Percentiles rank a stretch among this genome's conserved stretches.
Conservation (phyloP, 371 early-diverging fungal genomes). For the Haplosporangium sp. region DNA sequence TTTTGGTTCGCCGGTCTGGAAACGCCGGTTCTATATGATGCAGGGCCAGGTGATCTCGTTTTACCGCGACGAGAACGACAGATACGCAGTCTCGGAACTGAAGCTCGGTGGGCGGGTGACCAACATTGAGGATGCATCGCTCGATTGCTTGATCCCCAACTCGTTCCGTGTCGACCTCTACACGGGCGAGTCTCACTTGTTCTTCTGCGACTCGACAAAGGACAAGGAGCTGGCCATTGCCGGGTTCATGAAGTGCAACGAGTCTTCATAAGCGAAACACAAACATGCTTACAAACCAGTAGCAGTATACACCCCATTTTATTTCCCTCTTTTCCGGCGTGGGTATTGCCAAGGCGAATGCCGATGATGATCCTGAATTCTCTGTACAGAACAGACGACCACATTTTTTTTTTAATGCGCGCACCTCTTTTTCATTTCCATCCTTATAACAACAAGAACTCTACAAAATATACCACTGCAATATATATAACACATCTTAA, state of each 20-base stretch:
- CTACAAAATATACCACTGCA: no score
- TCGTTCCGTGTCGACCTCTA: slow-evolving; percentile 54
- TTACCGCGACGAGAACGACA: slow-evolving; percentile 60
- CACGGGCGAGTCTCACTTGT: slow-evolving; percentile 55
- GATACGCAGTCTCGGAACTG: slow-evolving; percentile 58
- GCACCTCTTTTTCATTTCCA: no score
- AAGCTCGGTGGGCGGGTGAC: slow-evolving; percentile 55
- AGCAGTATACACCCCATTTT: no score
- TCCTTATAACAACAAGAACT: no score
- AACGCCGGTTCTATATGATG: slow-evolving; percentile 62
- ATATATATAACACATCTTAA: no score
- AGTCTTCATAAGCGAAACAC: slow-evolving; percentile 34
- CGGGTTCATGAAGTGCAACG: slow-evolving; percentile 56
- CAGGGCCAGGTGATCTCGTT: slow-evolving; percentile 53
- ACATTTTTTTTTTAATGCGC: no score
- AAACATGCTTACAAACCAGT: no score
- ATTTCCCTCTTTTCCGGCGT: no score
- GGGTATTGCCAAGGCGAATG: no score
- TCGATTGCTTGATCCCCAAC: slow-evolving; percentile 59
- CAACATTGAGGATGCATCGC: slow-evolving; percentile 55
- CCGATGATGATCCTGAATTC: no score
- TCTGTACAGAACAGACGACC: no score
- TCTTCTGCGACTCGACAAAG: slow-evolving; percentile 55
- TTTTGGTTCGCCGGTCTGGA: slow-evolving; percentile 60
- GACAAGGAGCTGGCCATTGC: slow-evolving; percentile 57